These are phyloP conservation scores for Leccinum aurantiacum DNA, from an alignment of 768 basidiomycete species.

Conservation along the genomic window DNA sequence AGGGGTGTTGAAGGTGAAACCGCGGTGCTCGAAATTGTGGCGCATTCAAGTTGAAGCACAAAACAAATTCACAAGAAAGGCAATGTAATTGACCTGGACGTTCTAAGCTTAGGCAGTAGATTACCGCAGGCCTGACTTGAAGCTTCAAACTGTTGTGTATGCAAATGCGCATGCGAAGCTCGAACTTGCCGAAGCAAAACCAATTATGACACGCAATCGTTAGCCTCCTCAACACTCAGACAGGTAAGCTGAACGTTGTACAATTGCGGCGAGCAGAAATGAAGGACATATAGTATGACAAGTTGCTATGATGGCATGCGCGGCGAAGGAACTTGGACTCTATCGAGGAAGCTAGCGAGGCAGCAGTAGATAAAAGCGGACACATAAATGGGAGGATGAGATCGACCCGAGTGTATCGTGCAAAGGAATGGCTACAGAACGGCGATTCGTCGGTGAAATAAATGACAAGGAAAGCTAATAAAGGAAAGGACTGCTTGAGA, in stretches of 20 bases:
- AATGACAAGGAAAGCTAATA: background rate
- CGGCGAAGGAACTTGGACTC: background rate
- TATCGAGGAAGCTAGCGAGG: background rate
- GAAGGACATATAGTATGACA: background rate
- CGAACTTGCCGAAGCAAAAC: too few species aligned
- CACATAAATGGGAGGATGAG: background rate
- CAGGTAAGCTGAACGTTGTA: background rate
- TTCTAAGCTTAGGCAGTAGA: too few species aligned
- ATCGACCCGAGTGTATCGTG: slow-evolving; percentile 4
- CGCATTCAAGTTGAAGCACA: background rate
- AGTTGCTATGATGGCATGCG: background rate
- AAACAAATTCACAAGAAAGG: slow-evolving; percentile 2
- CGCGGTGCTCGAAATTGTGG: background rate
- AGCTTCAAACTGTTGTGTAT: too few species aligned
- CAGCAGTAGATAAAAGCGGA: background rate
- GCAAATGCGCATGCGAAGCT: background rate
- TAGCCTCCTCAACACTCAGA: too few species aligned
- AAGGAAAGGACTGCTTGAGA: background rate
- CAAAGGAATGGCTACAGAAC: background rate
- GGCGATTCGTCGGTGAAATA: background rate
- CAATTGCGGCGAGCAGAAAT: background rate
- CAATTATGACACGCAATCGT: too few species aligned
- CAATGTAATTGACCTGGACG: background rate
- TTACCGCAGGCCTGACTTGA: too few species aligned
- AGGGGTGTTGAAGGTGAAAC: background rate